Evolutionary conservation across 129 eudicot genomes (phyloP), one percentile per base, ranked within the genome.

Genomic region (Escallonia herrerae): DNA sequence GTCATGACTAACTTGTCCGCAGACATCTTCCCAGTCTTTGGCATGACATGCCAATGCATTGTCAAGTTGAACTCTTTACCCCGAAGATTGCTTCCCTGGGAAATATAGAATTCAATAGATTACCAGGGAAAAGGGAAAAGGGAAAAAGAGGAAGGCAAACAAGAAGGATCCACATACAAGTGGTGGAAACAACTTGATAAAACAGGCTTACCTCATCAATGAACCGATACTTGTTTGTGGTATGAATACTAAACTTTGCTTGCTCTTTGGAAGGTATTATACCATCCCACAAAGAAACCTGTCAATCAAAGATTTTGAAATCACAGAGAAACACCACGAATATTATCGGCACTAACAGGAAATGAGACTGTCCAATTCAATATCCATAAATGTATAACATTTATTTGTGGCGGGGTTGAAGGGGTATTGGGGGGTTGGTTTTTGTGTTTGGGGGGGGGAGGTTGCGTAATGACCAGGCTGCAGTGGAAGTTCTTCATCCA

Each of bases 11-110:
- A 13, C 62, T 91, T 88, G 84, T 85, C 95, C 4, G 89, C 82
- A 71, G 83, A 85, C 98, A 91, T 91, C 82, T 85, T 91, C 44
- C 98, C 98, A 8, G 96, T 91, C 82, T 88, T 91, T 7, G 98
- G 98, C 98, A 91, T 91, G 54, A 91, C 91, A 54, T 91, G 98
- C 98, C 98, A 91, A 47, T 88, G 96, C 82, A 91, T 73, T 5
- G 96, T 88, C 78, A 91, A 71, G 76, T 91, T 91, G 47, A 81
- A 85, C 42, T 83, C 89, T 79, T 72, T 88, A 14, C 95, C 98
- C 42, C 89, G 77, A 45, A 91, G 91, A 67, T 83, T 91, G 84
- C 87, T 88, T 69, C 98, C 98, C 98, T 91, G 4, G 47, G 49
- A 45, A 45, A 8, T 5, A 8, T 5, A 45, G 49, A 8, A 8